Evolutionary conservation across 176 grass and related monocot genomes (phyloP).

Genomic region (Avena insularis): DNA sequence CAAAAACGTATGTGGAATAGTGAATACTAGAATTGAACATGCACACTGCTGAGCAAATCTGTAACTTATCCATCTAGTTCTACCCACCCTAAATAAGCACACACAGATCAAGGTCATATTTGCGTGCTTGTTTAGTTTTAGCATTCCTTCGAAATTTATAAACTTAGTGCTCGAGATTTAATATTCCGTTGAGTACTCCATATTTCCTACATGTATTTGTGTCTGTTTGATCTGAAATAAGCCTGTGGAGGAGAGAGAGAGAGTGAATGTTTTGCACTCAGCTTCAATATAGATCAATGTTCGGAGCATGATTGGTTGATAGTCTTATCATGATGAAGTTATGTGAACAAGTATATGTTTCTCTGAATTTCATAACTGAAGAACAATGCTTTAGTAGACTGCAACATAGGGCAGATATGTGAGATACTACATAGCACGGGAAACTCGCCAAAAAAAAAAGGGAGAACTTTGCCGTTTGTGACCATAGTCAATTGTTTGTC

Average conservation of each 20-base stretch:
- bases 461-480: background rate
- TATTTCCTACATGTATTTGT: constrained; percentile 9
- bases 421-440: background rate
- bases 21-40: constrained; percentile 15
- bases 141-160: background rate
- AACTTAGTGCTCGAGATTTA: background rate
- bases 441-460: background rate
- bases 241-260: background rate
- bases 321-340: constrained; percentile 6
- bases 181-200: background rate
- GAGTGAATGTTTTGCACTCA: background rate
- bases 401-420: background rate
- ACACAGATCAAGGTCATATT: constrained; percentile 8
- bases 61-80: constrained; percentile 1
- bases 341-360: background rate
- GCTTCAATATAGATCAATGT: constrained; percentile 8
- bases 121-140: constrained; percentile 19
- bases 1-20: background rate
- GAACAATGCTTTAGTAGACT: background rate
- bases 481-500: background rate
- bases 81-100: constrained; percentile 15
- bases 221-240: constrained; percentile 21
- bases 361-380: constrained; percentile 17
- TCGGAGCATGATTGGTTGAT: background rate
- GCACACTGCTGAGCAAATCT: background rate